Evolutionary conservation across 768 basidiomycete species (phyloP), one percentile per base, ranked within the genome.

Genomic region (Leccinum subgranulosum): DNA sequence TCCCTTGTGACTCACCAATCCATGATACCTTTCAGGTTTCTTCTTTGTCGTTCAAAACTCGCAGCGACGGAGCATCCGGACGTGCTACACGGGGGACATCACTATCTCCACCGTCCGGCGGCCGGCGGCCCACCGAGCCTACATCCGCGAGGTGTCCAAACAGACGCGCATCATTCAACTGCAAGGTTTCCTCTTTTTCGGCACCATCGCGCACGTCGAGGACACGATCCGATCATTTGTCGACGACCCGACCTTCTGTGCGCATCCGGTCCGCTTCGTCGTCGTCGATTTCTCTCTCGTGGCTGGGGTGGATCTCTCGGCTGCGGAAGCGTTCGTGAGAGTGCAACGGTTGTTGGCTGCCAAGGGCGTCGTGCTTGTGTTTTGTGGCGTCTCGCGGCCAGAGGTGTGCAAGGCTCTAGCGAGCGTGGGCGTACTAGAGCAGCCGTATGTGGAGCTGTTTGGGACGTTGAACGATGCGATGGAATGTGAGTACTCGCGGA

Each of bases 11-110:
- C 66, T 58, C 48, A 59, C 57, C 29, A 6, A 12, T 25, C 19
- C 27, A 2, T 17, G 28, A 23, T 41, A 23, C 41, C 0, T 25
- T 34, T 43, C 41, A 92, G 91, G 88, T 66, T 79, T 98, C 73
- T 97, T 96, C 76, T 99, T 99, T 67, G 96, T 99, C n/a, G 81
- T 98, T 2, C 92, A 96, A 66, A 96, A 91, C 58, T 97, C 94
- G 0, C 89, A 88, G 64, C 73, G 92, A 15, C 75, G 83, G 47
- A 92, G 93, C 61, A 94, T 99, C 59, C 84, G 96, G 9, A 82
- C 87, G 0, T 79, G 93, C 36, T 86, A 91, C 69, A 87, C 87
- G 3, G 95, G 95, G 1, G 86, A 91, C 51, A 82, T 86, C 0
- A 88, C 89, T 0, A 85, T 93, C 70, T 97, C 94, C 2, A 92